These are phyloP conservation scores for Evansstolkia leycettana DNA, from an alignment of 495 filamentous ascomycete genomes.

Conservation along the genomic window DNA sequence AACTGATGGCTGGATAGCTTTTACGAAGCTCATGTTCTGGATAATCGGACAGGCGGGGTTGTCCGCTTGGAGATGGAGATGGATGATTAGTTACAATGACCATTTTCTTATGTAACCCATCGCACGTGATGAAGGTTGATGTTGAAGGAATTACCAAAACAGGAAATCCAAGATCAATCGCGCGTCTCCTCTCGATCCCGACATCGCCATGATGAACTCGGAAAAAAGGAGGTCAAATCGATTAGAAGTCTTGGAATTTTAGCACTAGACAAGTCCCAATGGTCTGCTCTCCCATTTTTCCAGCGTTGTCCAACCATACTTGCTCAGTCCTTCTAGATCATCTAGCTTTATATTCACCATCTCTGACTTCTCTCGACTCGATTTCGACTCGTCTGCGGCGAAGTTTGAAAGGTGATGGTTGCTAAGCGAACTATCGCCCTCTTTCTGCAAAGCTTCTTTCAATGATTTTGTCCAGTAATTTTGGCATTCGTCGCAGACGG, in stretches of 20 bases:
- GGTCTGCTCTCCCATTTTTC: conserved; percentile 26
- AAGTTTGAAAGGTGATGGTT: too few species aligned
- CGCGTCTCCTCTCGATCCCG: too few species aligned
- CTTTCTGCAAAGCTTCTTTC: conserved; percentile 9
- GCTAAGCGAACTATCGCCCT: neutral
- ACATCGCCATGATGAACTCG: too few species aligned
- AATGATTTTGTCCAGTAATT: conserved; percentile 22
- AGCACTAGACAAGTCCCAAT: conserved; percentile 19
- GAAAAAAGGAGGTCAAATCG: too few species aligned
- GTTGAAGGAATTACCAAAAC: neutral
- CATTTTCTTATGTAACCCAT: neutral
- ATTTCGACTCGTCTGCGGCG: too few species aligned
- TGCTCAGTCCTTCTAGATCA: conserved; percentile 13
- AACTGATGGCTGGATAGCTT: conserved; percentile 8
- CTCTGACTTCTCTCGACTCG: neutral
- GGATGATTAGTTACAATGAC: neutral
- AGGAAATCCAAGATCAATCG: neutral
- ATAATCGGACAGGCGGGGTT: too few species aligned
- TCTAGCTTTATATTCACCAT: conserved; percentile 2
- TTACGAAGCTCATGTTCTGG: conserved; percentile 18
- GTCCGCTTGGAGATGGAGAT: neutral
- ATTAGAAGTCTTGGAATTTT: too few species aligned
- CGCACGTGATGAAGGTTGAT: neutral
- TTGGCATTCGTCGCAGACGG: conserved; percentile 19
- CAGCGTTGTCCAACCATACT: conserved; percentile 20